Evolutionary conservation across 139 green algal genomes (phyloP).

Genomic region (Nannochloris sp.): DNA sequence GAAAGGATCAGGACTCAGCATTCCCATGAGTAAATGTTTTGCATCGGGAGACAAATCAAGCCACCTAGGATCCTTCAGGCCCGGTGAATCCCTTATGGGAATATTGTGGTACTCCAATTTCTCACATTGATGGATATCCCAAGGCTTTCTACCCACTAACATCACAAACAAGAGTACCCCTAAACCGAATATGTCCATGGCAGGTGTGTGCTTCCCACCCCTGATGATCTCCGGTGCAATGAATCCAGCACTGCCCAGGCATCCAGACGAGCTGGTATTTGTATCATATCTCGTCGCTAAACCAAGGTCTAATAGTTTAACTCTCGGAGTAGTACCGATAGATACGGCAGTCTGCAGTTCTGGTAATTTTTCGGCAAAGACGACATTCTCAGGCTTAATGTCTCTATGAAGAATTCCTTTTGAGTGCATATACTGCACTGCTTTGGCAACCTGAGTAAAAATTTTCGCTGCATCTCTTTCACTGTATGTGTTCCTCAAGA

Average conservation of each 20-base stretch:
- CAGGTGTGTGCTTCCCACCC: constrained; percentile 19
- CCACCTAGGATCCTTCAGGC: constrained; percentile 37
- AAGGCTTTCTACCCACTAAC: constrained; percentile 49
- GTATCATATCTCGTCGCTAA: constrained; percentile 29
- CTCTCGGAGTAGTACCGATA: background rate
- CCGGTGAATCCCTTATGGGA: constrained; percentile 27
- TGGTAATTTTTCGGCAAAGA: constrained; percentile 20
- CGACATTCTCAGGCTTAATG: constrained; percentile 48
- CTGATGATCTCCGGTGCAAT: constrained; percentile 36
- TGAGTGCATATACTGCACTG: constrained; percentile 31
- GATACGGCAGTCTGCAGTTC: no score
- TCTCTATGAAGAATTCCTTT: constrained; percentile 40
- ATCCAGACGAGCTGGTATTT: constrained; percentile 5
- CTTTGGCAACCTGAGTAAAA: constrained; percentile 34
- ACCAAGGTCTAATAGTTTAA: constrained; percentile 46
- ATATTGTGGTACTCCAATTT: constrained; percentile 32
- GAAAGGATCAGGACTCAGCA: constrained; percentile 36
- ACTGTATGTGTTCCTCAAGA: constrained; percentile 35
- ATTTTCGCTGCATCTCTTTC: constrained; percentile 35
- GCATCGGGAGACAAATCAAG: constrained; percentile 27
- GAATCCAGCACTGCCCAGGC: constrained; percentile 41
- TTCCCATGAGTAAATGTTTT: constrained; percentile 44
- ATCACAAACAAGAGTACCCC: constrained; percentile 44
- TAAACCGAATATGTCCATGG: constrained; percentile 45
- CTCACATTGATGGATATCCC: constrained; percentile 36